Conservation (phyloP, 257 asterid species). For the Verbena officinalis region DNA sequence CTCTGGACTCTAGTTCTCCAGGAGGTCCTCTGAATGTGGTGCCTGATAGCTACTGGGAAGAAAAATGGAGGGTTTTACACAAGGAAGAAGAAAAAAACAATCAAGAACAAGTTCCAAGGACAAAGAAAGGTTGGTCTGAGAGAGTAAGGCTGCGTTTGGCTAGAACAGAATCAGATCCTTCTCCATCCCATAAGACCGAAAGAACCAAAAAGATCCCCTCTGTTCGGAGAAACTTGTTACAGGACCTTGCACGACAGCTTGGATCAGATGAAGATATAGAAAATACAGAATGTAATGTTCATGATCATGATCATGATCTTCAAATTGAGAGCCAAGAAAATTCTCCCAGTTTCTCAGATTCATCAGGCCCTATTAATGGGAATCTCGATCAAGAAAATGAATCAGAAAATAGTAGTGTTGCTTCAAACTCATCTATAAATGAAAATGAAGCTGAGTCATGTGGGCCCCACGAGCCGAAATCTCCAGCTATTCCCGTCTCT, state of each 20-base stretch:
- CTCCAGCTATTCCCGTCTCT: slow-evolving; percentile 22
- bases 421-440: slow-evolving; percentile 38
- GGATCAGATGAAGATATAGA: slow-evolving; percentile 51
- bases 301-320: slow-evolving; percentile 32
- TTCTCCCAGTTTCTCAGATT: slow-evolving; percentile 50
- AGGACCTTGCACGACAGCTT: slow-evolving; percentile 70
- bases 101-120: slow-evolving; percentile 44
- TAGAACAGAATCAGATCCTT: slow-evolving; percentile 70
- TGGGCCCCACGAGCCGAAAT: slow-evolving; percentile 25
- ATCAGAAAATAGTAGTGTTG: slow-evolving; percentile 41
- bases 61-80: slow-evolving; percentile 83
- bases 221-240: slow-evolving; percentile 75
- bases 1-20: slow-evolving; percentile 62
- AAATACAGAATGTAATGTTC: slow-evolving; percentile 26
- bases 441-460: slow-evolving; percentile 28
- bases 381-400: slow-evolving; percentile 41
- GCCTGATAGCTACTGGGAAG: slow-evolving; percentile 92
- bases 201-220: slow-evolving; percentile 44
- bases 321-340: slow-evolving; percentile 51
- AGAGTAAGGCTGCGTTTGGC: slow-evolving; percentile 56
- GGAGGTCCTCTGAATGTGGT: slow-evolving; percentile 54
- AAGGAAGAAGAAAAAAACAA: slow-evolving; percentile 69
- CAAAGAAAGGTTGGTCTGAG: slow-evolving; percentile 69
- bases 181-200: slow-evolving; percentile 45
- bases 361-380: slow-evolving; percentile 47